These are phyloP conservation scores for Xylariaceae sp. DNA, from an alignment of 2,329 filamentous ascomycete species.

Conservation along the genomic window DNA sequence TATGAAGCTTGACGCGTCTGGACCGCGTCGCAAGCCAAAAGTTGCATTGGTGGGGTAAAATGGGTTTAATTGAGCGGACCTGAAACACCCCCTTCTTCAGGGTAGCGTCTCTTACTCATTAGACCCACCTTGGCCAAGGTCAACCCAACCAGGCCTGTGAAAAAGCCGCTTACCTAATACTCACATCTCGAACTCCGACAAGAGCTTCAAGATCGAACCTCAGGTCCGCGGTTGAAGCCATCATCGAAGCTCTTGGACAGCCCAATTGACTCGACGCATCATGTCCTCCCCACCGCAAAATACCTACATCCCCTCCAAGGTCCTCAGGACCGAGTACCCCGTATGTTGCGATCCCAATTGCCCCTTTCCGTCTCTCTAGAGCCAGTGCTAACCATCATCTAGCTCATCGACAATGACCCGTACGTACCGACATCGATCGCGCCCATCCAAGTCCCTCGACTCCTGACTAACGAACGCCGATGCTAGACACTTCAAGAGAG, in stretches of 20 bases:
- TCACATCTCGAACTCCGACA: slow-evolving; percentile 18
- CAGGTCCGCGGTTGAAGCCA: slow-evolving; percentile 10
- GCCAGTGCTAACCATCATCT: slow-evolving; percentile 30
- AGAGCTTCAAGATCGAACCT: slow-evolving; percentile 22
- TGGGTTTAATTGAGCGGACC: neutral
- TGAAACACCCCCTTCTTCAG: too few relatives aligned
- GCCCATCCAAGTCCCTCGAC: neutral
- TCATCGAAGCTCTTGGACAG: slow-evolving; percentile 23
- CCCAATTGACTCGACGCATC: slow-evolving; percentile 28
- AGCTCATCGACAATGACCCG: slow-evolving; percentile 99
- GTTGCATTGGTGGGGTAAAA: slow-evolving; percentile 9
- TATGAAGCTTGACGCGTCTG: slow-evolving; percentile 4
- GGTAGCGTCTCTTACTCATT: too few relatives aligned
- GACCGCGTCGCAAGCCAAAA: slow-evolving; percentile 6
- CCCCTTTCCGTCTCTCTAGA: neutral
- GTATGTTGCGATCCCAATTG: slow-evolving; percentile 51
- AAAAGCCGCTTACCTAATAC: slow-evolving; percentile 30
- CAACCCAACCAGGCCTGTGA: slow-evolving; percentile 13
- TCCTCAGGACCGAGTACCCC: slow-evolving; percentile 77
- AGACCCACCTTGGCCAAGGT: too few relatives aligned
- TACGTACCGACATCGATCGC: slow-evolving; percentile 47
- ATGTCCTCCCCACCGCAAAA: slow-evolving; percentile 39
- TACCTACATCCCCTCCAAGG: slow-evolving; percentile 69
- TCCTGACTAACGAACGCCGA: slow-evolving; percentile 2
- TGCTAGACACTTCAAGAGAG: slow-evolving; percentile 80